Percentiles rank a stretch among this genome's conserved stretches.
phyloP scores from a whole-genome alignment of 805 yeast species.

The Starmerella tilneyi region DNA sequence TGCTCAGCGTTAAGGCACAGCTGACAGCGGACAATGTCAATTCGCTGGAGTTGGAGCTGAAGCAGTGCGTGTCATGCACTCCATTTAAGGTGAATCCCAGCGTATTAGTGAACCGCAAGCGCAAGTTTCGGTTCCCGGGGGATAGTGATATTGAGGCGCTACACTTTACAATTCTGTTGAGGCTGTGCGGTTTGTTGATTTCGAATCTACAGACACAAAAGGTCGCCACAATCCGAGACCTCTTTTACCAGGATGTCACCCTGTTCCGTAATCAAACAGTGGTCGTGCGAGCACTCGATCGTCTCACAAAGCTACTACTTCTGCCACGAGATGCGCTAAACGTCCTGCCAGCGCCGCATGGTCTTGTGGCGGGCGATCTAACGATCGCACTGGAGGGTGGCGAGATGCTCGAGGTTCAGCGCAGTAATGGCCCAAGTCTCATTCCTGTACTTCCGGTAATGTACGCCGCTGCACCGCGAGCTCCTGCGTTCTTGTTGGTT shows the following conservation, averaged over 20 bases:
- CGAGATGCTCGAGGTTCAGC: slow-evolving; percentile 14
- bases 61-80: background rate
- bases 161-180: slow-evolving; percentile 13
- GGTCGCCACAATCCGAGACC: slow-evolving; percentile 41
- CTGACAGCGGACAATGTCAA: background rate
- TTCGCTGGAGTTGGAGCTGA: background rate
- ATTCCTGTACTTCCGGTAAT: slow-evolving; percentile 33
- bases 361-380: slow-evolving; percentile 40
- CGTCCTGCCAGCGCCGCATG: slow-evolving; percentile 47
- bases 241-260: slow-evolving; percentile 48
- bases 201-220: slow-evolving; percentile 17
- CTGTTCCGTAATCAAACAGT: slow-evolving; percentile 39
- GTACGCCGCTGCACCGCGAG: slow-evolving; percentile 19
- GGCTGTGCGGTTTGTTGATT: slow-evolving; percentile 19
- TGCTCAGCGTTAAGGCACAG: background rate
- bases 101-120: background rate
- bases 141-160: background rate
- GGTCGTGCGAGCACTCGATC: slow-evolving; percentile 36
- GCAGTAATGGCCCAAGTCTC: slow-evolving; percentile 25
- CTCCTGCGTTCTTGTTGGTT: slow-evolving; percentile 33
- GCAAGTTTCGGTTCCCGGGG: slow-evolving; percentile 16
- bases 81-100: background rate
- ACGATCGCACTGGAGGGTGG: slow-evolving; percentile 18
- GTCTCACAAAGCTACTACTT: slow-evolving; percentile 34
- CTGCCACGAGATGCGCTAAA: slow-evolving; percentile 35